Base-by-base conservation (phyloP, 495 filamentous ascomycete genomes). In the Acidiella bohemica region DNA sequence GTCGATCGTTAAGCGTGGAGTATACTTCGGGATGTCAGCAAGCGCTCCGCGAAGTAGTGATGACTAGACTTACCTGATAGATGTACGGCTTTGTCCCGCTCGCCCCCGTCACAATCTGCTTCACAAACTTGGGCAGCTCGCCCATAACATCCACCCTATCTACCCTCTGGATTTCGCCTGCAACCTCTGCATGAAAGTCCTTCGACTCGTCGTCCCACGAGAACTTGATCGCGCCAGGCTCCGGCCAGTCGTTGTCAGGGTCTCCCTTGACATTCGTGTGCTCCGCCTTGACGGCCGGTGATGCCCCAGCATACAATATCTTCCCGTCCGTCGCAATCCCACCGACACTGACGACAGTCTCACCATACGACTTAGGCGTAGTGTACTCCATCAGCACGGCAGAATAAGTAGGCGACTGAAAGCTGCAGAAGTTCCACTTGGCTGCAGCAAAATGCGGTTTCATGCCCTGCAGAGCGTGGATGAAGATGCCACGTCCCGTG, bases 381-480 rank as follows among this genome's bases (percentile, higher is more conserved):
- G 77, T 93, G 61, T 70, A 97, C 59, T 96, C 81, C 90, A 97
- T 97, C 72, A 95, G 71, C 41, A 90, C 57, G 19, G 86, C 88
- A 11, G 85, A 85, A 61, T 80, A 80, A 5, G 67, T 84, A 7
- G 84, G 82, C 3, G 80, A 78, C 57, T 95, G 85, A 67, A 93
- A 96, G 61, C 86, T 76, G 57, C 73, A 62, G 59, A 95, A 96
- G 58, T 87, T 93, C 90, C 90, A 97, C 46, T 73, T 78, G 13
- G 86, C 78, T 41, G 87, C 90, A 79, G 85, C 85, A 62, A 96
- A 92, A 58, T 97, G 90, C 11, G 90, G 90, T 68, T 96, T 97
- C 92, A 96, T 96, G 49, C 85, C 90, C 59, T 97, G 90, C 27
- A 96, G 66, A 23, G 84, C 85, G 58, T 84, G 77, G 48, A 75